These are phyloP conservation scores for Linaria vulgaris DNA, from an alignment of 257 asterid genomes.

Conservation along the genomic window DNA sequence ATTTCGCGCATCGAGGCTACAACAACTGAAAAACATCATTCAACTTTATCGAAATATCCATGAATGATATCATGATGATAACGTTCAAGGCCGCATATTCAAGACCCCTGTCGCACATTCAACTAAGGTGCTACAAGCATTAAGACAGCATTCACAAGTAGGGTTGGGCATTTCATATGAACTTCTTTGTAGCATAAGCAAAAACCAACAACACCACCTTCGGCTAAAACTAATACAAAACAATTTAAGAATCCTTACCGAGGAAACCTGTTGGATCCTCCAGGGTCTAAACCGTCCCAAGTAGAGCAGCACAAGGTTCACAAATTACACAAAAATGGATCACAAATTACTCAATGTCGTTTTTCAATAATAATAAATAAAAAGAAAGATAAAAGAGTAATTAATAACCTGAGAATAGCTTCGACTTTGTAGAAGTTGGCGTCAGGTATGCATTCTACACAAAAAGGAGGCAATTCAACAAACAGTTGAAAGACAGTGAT, in stretches of 20 bases:
- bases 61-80: slow-evolving; percentile 5
- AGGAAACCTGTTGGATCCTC: slow-evolving; percentile 89
- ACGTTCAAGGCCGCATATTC: slow-evolving; percentile 7
- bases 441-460: slow-evolving; percentile 62
- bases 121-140: slow-evolving; percentile 3
- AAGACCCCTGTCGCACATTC: not conserved
- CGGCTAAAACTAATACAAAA: too few species aligned
- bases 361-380: not conserved
- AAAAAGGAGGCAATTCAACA: too few species aligned
- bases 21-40: not conserved
- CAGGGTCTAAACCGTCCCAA: slow-evolving; percentile 65
- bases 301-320: slow-evolving; percentile 23
- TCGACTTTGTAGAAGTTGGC: slow-evolving; percentile 86
- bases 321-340: slow-evolving; percentile 15
- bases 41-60: not conserved
- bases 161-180: not conserved
- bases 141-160: not conserved
- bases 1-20: not conserved
- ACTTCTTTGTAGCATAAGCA: slow-evolving; percentile 5
- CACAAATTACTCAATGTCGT: too few species aligned
- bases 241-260: slow-evolving; percentile 51
- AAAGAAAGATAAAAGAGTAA: not conserved
- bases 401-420: slow-evolving; percentile 75
- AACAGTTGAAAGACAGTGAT: too few species aligned
- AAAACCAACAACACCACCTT: too few species aligned